Conservation (phyloP, 139 green algal species). For the Astrephomene gubernaculifera region DNA sequence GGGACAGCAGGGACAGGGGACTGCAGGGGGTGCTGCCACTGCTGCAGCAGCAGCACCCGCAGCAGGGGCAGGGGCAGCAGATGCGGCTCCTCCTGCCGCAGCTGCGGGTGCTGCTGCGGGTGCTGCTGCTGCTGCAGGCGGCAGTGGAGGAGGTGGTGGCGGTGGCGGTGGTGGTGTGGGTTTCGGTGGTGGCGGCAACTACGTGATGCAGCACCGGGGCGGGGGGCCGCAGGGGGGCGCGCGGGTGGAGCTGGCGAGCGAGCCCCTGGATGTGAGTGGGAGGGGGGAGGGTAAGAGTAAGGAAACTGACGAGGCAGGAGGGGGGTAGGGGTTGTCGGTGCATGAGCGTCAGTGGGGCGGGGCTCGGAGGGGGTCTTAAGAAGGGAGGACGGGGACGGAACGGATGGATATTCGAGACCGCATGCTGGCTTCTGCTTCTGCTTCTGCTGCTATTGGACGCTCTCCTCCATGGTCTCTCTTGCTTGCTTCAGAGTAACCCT, state of each 20-base stretch:
- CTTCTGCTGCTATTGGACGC: neutral
- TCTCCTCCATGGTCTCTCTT: neutral
- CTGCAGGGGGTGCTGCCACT: neutral
- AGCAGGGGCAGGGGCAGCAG: neutral
- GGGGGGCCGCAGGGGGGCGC: neutral
- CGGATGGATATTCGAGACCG: neutral
- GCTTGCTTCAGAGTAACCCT: neutral
- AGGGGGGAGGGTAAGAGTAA: no score
- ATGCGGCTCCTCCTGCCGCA: neutral
- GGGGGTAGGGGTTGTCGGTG: neutral
- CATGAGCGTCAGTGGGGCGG: neutral
- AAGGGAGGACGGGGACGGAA: neutral
- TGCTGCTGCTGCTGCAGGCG: neutral
- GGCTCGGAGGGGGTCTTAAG: neutral
- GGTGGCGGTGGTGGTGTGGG: neutral
- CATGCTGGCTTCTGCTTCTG: neutral
- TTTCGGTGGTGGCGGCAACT: constrained; percentile 24
- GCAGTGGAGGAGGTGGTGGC: neutral
- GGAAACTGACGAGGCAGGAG: no score
- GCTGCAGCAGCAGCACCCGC: neutral
- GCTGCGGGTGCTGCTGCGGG: neutral
- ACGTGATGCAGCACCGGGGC: neutral
- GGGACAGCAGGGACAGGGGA: neutral
- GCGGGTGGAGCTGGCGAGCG: neutral
- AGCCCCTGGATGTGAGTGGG: constrained; percentile 4